Evolutionary conservation across 768 basidiomycete genomes (phyloP).

Genomic region (Russula foetens): DNA sequence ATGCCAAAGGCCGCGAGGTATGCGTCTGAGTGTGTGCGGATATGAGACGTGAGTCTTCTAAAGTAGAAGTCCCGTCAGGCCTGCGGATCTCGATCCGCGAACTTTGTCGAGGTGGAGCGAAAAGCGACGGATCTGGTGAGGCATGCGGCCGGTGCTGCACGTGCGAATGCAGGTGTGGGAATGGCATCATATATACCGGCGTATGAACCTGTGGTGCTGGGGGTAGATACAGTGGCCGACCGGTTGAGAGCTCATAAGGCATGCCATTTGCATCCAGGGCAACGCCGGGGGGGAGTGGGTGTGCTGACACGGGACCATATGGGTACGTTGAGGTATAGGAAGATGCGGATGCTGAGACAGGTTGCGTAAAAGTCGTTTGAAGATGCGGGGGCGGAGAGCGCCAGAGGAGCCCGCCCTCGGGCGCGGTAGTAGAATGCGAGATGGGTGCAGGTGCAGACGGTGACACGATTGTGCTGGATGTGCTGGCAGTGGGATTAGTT

Average conservation of each 20-base stretch:
- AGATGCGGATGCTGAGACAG: constrained; percentile 39
- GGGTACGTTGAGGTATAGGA: constrained; percentile 62
- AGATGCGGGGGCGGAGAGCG: constrained; percentile 36
- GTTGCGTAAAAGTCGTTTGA: constrained; percentile 35
- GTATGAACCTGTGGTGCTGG: constrained; percentile 23
- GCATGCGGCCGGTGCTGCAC: constrained; percentile 32
- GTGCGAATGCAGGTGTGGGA: constrained; percentile 56
- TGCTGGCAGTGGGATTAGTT: background rate
- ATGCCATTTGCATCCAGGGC: constrained; percentile 68
- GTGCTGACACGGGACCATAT: constrained; percentile 35
- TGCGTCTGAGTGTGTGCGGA: background rate
- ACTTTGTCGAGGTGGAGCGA: constrained; percentile 63
- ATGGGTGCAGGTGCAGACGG: constrained; percentile 1
- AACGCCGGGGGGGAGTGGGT: constrained; percentile 56
- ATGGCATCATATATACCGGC: constrained; percentile 50
- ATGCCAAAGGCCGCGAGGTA: constrained; percentile 26
- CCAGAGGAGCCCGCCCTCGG: constrained; percentile 23
- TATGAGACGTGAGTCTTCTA: background rate
- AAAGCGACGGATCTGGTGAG: constrained; percentile 63
- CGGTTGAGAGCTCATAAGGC: constrained; percentile 77
- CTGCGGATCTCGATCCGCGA: constrained; percentile 71
- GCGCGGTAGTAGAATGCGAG: constrained; percentile 1
- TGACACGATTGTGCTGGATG: background rate
- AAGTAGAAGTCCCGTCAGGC: constrained; percentile 30
- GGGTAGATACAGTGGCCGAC: constrained; percentile 68